These are phyloP conservation scores for Eucalyptus shirleyi DNA, from an alignment of 345 rosid species.

Conservation along the genomic window DNA sequence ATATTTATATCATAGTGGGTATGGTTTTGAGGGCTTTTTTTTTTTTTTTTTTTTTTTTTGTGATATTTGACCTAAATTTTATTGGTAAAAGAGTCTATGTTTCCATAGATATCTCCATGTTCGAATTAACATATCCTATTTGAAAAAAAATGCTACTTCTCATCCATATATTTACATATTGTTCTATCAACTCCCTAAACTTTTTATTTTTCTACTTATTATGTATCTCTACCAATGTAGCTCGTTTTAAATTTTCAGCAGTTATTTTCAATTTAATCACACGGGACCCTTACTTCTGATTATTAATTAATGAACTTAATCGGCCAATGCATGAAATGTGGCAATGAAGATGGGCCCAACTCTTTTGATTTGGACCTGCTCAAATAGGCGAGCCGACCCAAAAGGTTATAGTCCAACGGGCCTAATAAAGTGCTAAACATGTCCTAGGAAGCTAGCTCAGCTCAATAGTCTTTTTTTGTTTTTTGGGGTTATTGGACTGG, in stretches of 20 bases:
- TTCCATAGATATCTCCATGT: too few relatives aligned
- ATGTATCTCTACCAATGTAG: too few relatives aligned
- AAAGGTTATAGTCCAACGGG: neutral
- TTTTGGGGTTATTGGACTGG: neutral
- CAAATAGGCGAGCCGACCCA: neutral
- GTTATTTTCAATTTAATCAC: neutral
- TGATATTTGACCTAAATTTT: too few relatives aligned
- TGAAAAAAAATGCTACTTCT: too few relatives aligned
- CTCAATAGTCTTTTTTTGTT: neutral
- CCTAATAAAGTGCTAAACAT: neutral
- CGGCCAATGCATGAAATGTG: neutral
- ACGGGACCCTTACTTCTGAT: neutral
- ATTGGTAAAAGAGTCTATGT: too few relatives aligned
- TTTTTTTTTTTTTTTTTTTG: too few relatives aligned
- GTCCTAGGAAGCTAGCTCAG: neutral
- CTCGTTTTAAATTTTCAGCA: neutral
- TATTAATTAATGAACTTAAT: neutral
- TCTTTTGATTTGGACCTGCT: neutral
- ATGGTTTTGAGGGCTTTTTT: too few relatives aligned
- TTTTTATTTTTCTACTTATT: too few relatives aligned
- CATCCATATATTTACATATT: too few relatives aligned
- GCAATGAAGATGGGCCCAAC: neutral
- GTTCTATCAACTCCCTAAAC: too few relatives aligned
- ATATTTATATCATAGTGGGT: too few relatives aligned
- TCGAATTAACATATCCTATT: too few relatives aligned